Conservation (phyloP, 257 asterid species). For the Fraxinus quadrangulata region DNA sequence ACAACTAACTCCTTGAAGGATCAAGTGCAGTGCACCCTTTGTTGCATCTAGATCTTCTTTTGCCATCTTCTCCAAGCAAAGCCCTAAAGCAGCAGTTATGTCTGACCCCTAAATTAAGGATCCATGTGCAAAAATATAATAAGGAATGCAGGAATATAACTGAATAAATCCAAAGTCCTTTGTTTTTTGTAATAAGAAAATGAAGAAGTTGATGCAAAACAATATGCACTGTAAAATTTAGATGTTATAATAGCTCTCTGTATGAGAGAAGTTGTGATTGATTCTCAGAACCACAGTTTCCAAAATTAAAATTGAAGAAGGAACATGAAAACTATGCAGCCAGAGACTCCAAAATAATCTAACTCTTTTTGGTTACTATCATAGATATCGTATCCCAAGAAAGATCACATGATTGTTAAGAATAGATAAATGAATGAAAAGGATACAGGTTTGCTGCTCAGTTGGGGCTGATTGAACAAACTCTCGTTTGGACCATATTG, state of each 20-base stretch:
- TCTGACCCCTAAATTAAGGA: slow-evolving; percentile 64
- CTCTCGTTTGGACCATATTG: slow-evolving; percentile 80
- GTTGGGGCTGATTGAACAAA: slow-evolving; percentile 84
- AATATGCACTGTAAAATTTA: slow-evolving; percentile 10
- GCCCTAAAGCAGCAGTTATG: slow-evolving; percentile 92
- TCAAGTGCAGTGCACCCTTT: slow-evolving; percentile 74
- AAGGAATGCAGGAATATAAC: slow-evolving; percentile 13
- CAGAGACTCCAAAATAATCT: slow-evolving; percentile 6
- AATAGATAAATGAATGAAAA: slow-evolving; percentile 29
- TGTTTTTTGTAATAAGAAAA: background rate
- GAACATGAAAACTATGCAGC: slow-evolving; percentile 15
- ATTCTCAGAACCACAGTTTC: slow-evolving; percentile 12
- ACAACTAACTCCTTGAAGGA: slow-evolving; percentile 97
- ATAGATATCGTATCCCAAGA: background rate
- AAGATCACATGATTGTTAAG: background rate
- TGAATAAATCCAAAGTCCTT: background rate
- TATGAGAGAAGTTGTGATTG: slow-evolving; percentile 11
- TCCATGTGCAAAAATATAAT: slow-evolving; percentile 15
- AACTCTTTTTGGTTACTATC: slow-evolving; percentile 13
- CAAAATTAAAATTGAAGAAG: slow-evolving; percentile 11
- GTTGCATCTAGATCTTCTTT: slow-evolving; percentile 81
- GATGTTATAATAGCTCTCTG: slow-evolving; percentile 16
- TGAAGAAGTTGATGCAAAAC: slow-evolving; percentile 18
- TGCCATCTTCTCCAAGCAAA: slow-evolving; percentile 90
- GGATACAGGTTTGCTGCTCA: slow-evolving; percentile 98